Base-by-base conservation (phyloP, 345 rosid species). In the Pugionium dolabratum region DNA sequence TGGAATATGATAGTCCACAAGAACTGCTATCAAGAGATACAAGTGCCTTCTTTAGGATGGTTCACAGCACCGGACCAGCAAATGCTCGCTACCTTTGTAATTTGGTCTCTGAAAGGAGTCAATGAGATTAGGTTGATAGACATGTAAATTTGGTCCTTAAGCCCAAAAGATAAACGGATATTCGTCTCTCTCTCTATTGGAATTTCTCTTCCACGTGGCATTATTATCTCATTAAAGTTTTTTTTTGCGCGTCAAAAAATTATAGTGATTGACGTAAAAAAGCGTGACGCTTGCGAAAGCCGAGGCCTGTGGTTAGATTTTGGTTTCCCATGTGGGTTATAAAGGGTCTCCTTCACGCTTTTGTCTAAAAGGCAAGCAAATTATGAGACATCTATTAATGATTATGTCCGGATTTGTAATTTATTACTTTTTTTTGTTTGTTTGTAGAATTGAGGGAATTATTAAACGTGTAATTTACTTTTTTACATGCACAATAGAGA, bases 31-130 rank as follows among this genome's bases (percentile, higher is more conserved):
- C 77, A 47, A 83, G 80, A 32, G 87, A 83, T 46, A 75, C 59
- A 50, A 80, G 88, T 55, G 80, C 83, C 37, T 87, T 89, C 80
- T 85, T 83, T 31, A 79, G 66, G 76, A 86, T 89, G 90, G 92
- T 85, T 62, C 85, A 77, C 40, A 89, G 87, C 59, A 85, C 94
- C 1, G 98, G 96, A 36, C 75, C 83, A 52, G 90, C 83, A 43
- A 91, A 86, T 80, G 84, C 88, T 51, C 80, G 84, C 59, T 91
- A 88, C 75, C 74, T 88, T 47, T 85, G 70, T 10, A 75, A 83
- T 72, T 67, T 91, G 74, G 94, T 80, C 40, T 77, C 80, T 34
- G 79, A 70, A 64, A 50, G 64, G 57, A 74, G 71, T 54, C 73
- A 66, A 39, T 5, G 47, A 37, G 42, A 26, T 6, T 3, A 0